Base-by-base conservation (phyloP, 2,329 filamentous ascomycete species). In the Gnomoniopsis sp. region DNA sequence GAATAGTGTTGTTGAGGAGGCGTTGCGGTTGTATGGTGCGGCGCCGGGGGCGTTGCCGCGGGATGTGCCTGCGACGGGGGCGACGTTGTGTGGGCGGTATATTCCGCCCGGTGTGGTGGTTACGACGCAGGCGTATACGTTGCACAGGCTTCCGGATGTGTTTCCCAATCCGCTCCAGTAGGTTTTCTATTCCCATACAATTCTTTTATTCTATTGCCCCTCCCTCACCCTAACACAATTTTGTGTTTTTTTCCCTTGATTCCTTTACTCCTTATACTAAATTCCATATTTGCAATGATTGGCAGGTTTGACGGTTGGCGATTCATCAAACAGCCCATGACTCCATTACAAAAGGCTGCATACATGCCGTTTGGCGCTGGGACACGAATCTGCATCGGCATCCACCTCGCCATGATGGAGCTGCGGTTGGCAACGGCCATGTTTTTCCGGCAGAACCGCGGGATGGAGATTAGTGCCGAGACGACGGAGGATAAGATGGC, bases 301-400 rank as follows among this genome's bases (percentile, higher is more conserved):
- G n/a, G n/a, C 43, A 59, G 59, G 10, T 65, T 63, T 30, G 64
- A 71, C 44, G 69, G 69, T 3, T 65, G 67, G n/a, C 66, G 74
- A 41, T 76, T 73, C 69, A 49, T 65, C 3, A 49, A 63, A n/a
- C 46, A 56, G n/a, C 44, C 53, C 6, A 58, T 64, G 48, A 71
- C 52, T 14, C 60, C 49, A 19, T 66, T 67, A 19, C 74, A 75
- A 70, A 77, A 30, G 57, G 72, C 74, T 3, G 75, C 77, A 0
- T 81, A 75, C 56, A 71, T 78, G 55, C 77, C 79, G 0, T 84
- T 82, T 62, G 80, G 81, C 1, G 76, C 72, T 8, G 81, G 81
- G 1, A 73, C 79, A 0, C 71, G 79, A 21, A 75, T 76, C 3
- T 84, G 81, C 61, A 69, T 84, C 17, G 80, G 80, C 4, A 71